Evolutionary conservation across 2,329 filamentous ascomycete genomes (phyloP), one percentile per base, ranked within the genome.

Genomic region (Ambrosiella cleistominuta): DNA sequence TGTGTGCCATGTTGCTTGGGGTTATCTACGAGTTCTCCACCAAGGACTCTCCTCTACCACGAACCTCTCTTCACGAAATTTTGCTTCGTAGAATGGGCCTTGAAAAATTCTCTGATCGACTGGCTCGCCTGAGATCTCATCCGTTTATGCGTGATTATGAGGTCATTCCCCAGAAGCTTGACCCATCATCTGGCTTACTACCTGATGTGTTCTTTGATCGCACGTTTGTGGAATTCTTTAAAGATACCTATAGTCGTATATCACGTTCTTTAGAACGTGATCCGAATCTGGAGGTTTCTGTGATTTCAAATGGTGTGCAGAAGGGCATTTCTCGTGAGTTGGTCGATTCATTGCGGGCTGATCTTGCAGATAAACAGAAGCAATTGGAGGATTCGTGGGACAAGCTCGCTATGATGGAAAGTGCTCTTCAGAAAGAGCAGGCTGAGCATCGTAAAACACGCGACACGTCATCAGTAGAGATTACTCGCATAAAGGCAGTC

Each of bases 11-110:
- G 67, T 72, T 98, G 0, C 75, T 97, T 1, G 93, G 91, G 8
- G 83, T 94, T 17, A 78, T 93, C 3, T 98, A 97, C 67, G 93
- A 98, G 66, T 98, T 97, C 66, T 97, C 91, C 8, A 96, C 91
- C 0, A 95, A 95, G 67, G 93, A 98, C 69, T 97, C 91, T 0
- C 88, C 93, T 0, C 84, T 98, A 56, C 80, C 91, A 5, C 79
- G 93, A 61, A 76, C 82, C 27, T 90, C 85, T 8, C 72, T 98
- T 50, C 86, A 95, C 65, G 81, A 85, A 27, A 78, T 96, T 36
- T 74, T 98, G 40, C 75, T 80, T 36, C 81, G 84, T 50, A 81
- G 84, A 60, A 78, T 97, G 64, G 88, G 89, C 44, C 82, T 90
- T 63, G 89, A 95, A 64, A 83, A 84, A 65, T 98, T 95, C 66